Conservation (phyloP, 2,329 filamentous ascomycete species). For the Penicillium sp. region DNA sequence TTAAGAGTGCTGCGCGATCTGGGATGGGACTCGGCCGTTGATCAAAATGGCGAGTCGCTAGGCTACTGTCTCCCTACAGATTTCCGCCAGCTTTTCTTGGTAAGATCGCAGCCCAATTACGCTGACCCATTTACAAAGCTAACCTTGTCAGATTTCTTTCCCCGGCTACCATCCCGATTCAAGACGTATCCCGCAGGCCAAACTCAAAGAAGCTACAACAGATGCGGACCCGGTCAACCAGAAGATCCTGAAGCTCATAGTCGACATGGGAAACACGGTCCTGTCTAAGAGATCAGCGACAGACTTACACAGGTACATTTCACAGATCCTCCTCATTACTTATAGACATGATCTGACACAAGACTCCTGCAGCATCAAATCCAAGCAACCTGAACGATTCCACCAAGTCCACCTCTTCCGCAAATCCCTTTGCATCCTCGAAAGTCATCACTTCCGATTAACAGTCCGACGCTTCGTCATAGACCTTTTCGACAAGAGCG, state of each 20-base stretch:
- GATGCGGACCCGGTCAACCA: slow-evolving; percentile 65
- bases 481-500: slow-evolving; percentile 89
- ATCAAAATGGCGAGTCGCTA: slow-evolving; percentile 76
- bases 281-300: slow-evolving; percentile 82
- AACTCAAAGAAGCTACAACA: slow-evolving; percentile 60
- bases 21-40: slow-evolving; percentile 91
- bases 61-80: slow-evolving; percentile 85
- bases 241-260: slow-evolving; percentile 79
- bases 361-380: slow-evolving; percentile 65
- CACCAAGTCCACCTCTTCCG: slow-evolving; percentile 76
- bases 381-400: slow-evolving; percentile 74
- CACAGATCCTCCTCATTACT: neutral
- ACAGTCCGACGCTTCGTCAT: slow-evolving; percentile 86
- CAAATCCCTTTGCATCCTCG: slow-evolving; percentile 80
- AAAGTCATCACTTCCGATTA: slow-evolving; percentile 86
- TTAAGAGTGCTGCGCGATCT: slow-evolving; percentile 86
- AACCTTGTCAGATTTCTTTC: slow-evolving; percentile 38
- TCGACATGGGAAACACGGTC: slow-evolving; percentile 90
- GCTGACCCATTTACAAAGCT: neutral
- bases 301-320: slow-evolving; percentile 66
- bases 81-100: slow-evolving; percentile 75
- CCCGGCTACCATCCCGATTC: slow-evolving; percentile 47
- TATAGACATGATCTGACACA: neutral
- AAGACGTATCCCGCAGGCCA: slow-evolving; percentile 45
- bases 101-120: slow-evolving; percentile 46